phyloP scores from a whole-genome alignment of 2,329 filamentous ascomycete species.

The Ascochyta lentis region DNA sequence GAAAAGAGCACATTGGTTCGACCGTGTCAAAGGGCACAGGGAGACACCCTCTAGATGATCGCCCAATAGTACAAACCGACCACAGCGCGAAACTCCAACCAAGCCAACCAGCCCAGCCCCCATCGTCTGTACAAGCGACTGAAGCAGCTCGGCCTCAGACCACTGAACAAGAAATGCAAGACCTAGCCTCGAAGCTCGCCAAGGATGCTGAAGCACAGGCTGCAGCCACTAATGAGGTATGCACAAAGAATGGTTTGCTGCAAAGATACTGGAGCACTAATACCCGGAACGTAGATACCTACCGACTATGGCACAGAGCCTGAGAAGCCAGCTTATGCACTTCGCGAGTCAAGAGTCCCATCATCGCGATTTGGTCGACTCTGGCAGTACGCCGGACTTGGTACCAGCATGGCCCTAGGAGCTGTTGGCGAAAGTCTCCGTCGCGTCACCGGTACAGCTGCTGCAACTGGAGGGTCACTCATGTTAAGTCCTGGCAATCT shows the following conservation, averaged over 20 bases:
- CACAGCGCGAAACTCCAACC: conserved; percentile 47
- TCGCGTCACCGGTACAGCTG: conserved; percentile 73
- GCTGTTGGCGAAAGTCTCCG: conserved; percentile 86
- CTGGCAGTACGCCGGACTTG: conserved; percentile 94
- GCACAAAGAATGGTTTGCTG: background rate
- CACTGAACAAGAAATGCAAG: conserved; percentile 49
- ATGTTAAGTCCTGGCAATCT: conserved; percentile 90
- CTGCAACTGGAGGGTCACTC: conserved; percentile 69
- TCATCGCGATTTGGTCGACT: conserved; percentile 84
- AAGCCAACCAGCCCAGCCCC: conserved; percentile 22
- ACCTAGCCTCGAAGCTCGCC: conserved; percentile 57
- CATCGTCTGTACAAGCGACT: conserved; percentile 15
- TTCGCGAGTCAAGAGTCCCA: conserved; percentile 89
- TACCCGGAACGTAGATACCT: conserved; percentile 47
- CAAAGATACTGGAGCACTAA: conserved; percentile 55
- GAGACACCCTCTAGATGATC: conserved; percentile 44
- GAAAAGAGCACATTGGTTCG: conserved; percentile 44
- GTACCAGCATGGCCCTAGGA: conserved; percentile 93
- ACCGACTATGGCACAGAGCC: conserved; percentile 33
- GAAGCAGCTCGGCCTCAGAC: conserved; percentile 18
- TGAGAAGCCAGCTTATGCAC: conserved; percentile 63
- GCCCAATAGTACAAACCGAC: conserved; percentile 44
- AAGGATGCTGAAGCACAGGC: conserved; percentile 43
- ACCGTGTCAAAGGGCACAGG: conserved; percentile 33
- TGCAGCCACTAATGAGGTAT: conserved; percentile 35